Base-by-base conservation (phyloP, 805 yeast genomes). In the Yarrowia phangngaensis region DNA sequence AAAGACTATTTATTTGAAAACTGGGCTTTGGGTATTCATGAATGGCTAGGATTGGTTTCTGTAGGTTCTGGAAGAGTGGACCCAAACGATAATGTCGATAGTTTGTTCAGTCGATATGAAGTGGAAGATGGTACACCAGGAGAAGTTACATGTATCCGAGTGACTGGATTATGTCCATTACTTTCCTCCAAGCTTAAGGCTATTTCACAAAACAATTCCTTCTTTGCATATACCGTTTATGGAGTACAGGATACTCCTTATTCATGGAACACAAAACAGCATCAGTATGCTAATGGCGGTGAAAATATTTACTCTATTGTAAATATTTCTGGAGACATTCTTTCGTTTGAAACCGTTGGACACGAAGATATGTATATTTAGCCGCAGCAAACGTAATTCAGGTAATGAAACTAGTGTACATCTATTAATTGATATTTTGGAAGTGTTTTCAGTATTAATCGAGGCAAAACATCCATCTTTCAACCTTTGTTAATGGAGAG, bases 191-290 rank as follows among this genome's bases (percentile, higher is more conserved):
- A 38, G 13, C 16, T 38, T 13, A 24, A 26, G 26, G 14, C 38
- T 47, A 36, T 16, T 6, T 19, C 51, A 15, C 13, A 58, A 51
- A 20, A 45, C 36, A 4, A 26, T 55, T 5, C 46, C 2, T 41
- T 41, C 13, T 30, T 35, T 23, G 50, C 48, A 12, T 23, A 57
- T 6, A 55, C 46, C 7, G 54, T 54, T 5, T 43, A 40, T 9
- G 61, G 61, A 11, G 36, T 35, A 3, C 56, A 53, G 28, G 59
- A 58, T 26, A 35, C 54, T 6, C 61, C 61, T 4, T 32, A 53
- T 7, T 54, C 60, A 3, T 58, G 60, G 60, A 46, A 31, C 14
- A 23, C 38, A 11, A 41, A 51, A 22, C 57, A 56, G 43, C 61
- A 58, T 29, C 34, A 45, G n/a, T 52, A 14, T 20, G 19, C 53